Base-by-base conservation (phyloP, 768 basidiomycete genomes). In the Amanita molliuscula region DNA sequence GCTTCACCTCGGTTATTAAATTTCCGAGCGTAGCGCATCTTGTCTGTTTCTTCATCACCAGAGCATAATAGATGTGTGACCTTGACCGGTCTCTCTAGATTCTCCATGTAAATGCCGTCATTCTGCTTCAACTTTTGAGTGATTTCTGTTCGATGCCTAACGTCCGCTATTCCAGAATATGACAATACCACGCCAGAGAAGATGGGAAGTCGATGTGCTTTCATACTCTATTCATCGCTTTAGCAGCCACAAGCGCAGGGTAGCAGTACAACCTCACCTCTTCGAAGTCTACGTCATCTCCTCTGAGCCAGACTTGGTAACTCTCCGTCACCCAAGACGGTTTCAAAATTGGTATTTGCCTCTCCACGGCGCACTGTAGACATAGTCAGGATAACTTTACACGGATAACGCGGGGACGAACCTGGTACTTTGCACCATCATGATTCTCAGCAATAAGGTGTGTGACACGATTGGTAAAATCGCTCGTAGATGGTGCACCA, bases 41-140 rank as follows among this genome's bases (percentile, higher is more conserved):
- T 92, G 44, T 86, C 79, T 9, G 82, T 75, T 62, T 83, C 73
- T 41, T 73, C 73, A 53, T 81, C 74, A 37, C 81, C 77, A 2
- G 79, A 76, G 59, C 88, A 89, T 6, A 97, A 67, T 1, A 97
- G 71, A 64, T 97, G 94, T 0, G 93, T 96, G 29, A 90, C 84
- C 47, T 71, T 75, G 31, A 87, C 78, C 1, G 85, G 86, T 2
- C 87, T 77, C 58, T 89, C 84, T 18, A 96, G 72, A 50, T 78
- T 77, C 66, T 84, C 84, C 35, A 82, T 68, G 58, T 89, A 92
- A 29, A 63, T 60, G 1, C 93, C 94, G 9, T 81, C 81, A 31
- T 82, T 65, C 10, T 67, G 44, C 7, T 71, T 74, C 37, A 93
- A 68, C 2, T 79, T 62, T 43, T 76, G 73, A 58, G 79, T 78